Evolutionary conservation across 169 alveolate genomes (phyloP).

Genomic region (Toxoplasma gondii): DNA sequence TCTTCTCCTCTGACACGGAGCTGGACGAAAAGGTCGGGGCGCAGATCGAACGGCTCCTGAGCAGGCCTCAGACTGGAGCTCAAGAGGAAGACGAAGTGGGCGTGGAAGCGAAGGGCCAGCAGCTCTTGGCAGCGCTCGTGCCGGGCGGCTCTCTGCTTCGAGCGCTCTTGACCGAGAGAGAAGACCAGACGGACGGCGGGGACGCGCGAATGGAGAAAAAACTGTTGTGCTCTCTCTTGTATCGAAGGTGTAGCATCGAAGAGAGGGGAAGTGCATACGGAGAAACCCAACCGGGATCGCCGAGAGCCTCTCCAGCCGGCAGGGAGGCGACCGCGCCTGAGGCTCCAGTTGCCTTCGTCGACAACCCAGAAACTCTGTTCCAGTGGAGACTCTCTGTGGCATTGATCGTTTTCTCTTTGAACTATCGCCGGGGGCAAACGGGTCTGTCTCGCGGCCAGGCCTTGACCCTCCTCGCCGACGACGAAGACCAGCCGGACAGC

Average conservation of each 20-base stretch:
- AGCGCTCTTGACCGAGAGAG: neutral
- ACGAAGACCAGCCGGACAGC: conserved; percentile 64
- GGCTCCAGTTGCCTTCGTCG: neutral
- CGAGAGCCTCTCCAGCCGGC: neutral
- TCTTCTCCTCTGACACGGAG: neutral
- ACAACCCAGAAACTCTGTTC: neutral
- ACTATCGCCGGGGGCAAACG: neutral
- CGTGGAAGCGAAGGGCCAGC: neutral
- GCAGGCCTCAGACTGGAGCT: neutral
- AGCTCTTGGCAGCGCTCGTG: neutral
- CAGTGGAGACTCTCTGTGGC: conserved; percentile 5
- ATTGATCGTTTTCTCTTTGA: neutral
- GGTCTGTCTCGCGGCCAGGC: neutral
- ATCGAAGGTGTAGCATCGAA: too few relatives aligned
- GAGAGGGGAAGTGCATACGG: too few relatives aligned
- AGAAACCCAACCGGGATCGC: too few relatives aligned
- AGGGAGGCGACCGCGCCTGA: neutral
- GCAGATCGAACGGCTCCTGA: neutral
- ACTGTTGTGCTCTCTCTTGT: neutral
- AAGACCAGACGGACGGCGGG: neutral
- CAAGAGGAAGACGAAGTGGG: conserved; percentile 3
- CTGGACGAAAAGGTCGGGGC: neutral
- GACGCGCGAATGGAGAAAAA: neutral
- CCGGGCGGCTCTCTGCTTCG: neutral
- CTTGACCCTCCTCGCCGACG: conserved; percentile 6